Evolutionary conservation across 2,329 filamentous ascomycete genomes (phyloP).

Genomic region (Ustulina deusta): DNA sequence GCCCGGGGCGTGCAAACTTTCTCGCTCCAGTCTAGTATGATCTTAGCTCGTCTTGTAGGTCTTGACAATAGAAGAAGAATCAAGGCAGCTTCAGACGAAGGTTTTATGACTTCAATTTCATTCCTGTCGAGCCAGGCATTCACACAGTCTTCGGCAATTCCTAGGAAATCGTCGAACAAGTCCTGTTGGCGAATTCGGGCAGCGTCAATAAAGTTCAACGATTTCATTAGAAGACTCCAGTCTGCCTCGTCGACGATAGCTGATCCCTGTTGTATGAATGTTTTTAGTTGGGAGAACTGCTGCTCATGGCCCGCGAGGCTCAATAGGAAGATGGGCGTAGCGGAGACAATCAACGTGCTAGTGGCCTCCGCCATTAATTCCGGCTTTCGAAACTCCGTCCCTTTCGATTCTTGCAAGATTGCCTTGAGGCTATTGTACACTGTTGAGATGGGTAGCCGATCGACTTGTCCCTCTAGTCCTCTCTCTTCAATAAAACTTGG

Average conservation of each 20-base stretch:
- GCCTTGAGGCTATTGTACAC: conserved; percentile 48
- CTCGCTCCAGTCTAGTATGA: conserved; percentile 62
- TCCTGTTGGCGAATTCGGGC: conserved; percentile 28
- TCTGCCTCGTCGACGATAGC: conserved; percentile 40
- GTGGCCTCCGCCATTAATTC: conserved; percentile 74
- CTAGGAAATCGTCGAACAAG: conserved; percentile 42
- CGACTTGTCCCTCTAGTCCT: conserved; percentile 12
- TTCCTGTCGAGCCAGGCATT: conserved; percentile 62
- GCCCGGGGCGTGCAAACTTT: conserved; percentile 54
- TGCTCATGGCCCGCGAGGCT: conserved; percentile 43
- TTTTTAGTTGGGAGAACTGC: conserved; percentile 19
- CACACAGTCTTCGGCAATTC: conserved; percentile 52
- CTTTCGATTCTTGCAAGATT: conserved; percentile 58
- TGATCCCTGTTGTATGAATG: conserved; percentile 48
- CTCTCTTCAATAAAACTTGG: conserved; percentile 49
- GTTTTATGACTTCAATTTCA: conserved; percentile 63
- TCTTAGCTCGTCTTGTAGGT: conserved; percentile 52
- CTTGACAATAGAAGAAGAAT: conserved; percentile 61
- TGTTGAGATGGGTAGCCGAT: conserved; percentile 40
- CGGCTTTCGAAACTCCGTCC: conserved; percentile 66
- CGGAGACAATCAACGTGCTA: conserved; percentile 68
- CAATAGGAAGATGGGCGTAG: conserved; percentile 61
- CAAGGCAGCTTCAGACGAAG: conserved; percentile 64
- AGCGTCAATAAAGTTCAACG: conserved; percentile 38
- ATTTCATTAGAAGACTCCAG: conserved; percentile 13